A percentile compares a stretch with the other conserved stretches of the same genome.
Conservation (phyloP, 306 rosid species). For the Acacia melanoxylon region DNA sequence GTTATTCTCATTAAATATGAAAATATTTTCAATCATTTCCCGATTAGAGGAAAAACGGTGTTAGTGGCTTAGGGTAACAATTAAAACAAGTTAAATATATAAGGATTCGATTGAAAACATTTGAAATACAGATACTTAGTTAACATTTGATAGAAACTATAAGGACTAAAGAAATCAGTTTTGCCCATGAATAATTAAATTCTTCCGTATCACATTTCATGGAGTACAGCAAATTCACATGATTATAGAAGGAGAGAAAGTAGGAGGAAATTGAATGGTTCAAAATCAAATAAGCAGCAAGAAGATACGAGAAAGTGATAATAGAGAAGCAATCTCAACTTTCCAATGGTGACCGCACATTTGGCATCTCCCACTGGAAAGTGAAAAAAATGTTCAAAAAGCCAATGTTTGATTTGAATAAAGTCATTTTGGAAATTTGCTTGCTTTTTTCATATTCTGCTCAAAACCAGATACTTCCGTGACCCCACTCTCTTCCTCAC, state of each 20-base stretch:
- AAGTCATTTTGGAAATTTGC: neutral
- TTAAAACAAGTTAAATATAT: neutral
- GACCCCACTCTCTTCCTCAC: neutral
- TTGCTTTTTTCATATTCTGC: neutral
- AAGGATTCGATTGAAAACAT: neutral
- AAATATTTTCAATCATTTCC: too few species aligned
- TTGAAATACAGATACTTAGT: neutral
- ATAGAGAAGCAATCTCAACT: neutral
- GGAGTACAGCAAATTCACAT: neutral
- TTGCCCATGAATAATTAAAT: neutral
- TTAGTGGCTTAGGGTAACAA: too few species aligned
- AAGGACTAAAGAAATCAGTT: neutral
- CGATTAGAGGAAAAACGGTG: too few species aligned
- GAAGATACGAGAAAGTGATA: neutral
- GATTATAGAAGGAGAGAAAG: neutral
- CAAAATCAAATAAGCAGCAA: too few species aligned
- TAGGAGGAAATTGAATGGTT: neutral
- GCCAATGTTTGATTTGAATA: neutral
- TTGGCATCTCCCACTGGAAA: neutral
- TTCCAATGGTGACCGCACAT: neutral
- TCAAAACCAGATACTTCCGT: neutral
- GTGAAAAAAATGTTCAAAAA: neutral
- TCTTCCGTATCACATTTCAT: neutral
- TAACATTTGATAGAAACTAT: neutral
- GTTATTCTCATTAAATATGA: too few species aligned